Base-by-base conservation (phyloP, 805 yeast genomes). In the Candida vaughaniae region DNA sequence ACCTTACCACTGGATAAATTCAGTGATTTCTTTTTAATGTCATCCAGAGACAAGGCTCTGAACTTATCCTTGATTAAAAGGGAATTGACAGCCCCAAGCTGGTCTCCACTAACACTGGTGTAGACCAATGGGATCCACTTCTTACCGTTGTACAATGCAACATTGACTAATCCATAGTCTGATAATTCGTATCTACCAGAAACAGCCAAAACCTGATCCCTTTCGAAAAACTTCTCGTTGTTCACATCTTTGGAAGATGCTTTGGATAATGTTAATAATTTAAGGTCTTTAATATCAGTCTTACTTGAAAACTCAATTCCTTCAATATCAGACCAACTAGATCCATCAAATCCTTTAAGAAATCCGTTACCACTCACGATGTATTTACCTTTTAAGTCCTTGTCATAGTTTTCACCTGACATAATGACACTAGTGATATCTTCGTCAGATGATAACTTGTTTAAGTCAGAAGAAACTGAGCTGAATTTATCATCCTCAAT, bases 121-220 rank as follows among this genome's bases (percentile, higher is more conserved):
- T 74, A 73, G 2, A 78, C 53, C 40, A 71, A 77, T 9, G 95
- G 95, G 20, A 62, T 51, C 95, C 95, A 88, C 6, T 47, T 33
- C 0, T 63, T 46, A 1, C 95, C 89, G 52, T 86, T 78, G 58
- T 58, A 86, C 19, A 76, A 59, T 0, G 90, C 91, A 18, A 78
- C 68, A 26, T 80, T 75, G 3, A 75, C 78, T 17, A 60, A 52
- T 0, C 90, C 93, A 50, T 73, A 78, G 2, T 55, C 55, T 3
- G 59, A 47, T 26, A 84, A 51, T 3, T 59, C 52, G 30, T 85
- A 64, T 18, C 55, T 46, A 25, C 95, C 95, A 3, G 84, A 62
- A 2, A 82, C 73, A 17, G 81, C 48, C 16, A 87, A 55, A 0
- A 78, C 56, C 35, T 71, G 61, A 29, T 66, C 57, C n/a, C 64